phyloP scores from a whole-genome alignment of 2,329 filamentous ascomycete species.

The Bipolaris sorokiniana region DNA sequence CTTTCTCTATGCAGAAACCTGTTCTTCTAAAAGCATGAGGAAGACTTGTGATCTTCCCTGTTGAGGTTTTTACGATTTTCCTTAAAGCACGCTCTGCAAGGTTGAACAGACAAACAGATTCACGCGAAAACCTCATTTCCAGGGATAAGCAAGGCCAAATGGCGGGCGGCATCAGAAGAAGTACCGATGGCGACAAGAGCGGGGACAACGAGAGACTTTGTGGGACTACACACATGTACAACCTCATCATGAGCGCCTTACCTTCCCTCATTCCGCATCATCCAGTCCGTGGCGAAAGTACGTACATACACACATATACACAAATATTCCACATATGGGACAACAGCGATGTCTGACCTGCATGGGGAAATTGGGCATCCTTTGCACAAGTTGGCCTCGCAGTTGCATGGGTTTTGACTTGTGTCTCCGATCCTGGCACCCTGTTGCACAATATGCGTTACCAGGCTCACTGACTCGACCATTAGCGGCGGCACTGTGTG shows the following conservation, averaged over 20 bases:
- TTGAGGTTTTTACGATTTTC: background rate
- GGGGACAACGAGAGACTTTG: background rate
- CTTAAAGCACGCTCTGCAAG: background rate
- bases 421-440: slow-evolving; percentile 1
- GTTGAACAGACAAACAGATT: background rate
- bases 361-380: background rate
- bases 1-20: background rate
- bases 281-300: too few relatives aligned
- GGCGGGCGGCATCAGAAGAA: background rate
- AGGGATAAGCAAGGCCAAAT: background rate
- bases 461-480: slow-evolving; percentile 13
- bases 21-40: background rate
- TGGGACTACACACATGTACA: background rate
- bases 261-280: background rate
- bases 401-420: slow-evolving; percentile 5
- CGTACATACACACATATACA: too few relatives aligned
- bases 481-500: slow-evolving; percentile 2
- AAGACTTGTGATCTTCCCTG: background rate
- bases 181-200: background rate
- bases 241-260: background rate
- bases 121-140: background rate
- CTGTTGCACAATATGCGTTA: slow-evolving; percentile 11
- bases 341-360: background rate
- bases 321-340: background rate
- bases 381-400: background rate